Base-by-base conservation (phyloP, 129 eudicot species). In the Tagetes patula region DNA sequence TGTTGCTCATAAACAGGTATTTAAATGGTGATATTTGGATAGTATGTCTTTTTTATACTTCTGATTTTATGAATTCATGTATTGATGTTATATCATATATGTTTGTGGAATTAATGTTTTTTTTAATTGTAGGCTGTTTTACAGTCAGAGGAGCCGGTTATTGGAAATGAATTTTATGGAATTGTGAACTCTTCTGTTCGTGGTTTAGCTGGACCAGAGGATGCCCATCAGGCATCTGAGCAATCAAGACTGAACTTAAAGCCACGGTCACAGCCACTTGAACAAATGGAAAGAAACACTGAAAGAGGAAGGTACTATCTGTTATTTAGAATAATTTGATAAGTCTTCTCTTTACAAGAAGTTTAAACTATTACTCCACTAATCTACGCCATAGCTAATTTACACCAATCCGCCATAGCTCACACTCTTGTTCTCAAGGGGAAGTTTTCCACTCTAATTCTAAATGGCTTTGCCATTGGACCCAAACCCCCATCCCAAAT, bases 171-270 rank as follows among this genome's bases (percentile, higher is more conserved):
- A 2, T 14, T 76, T 55, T 61, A 70, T 11, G 88, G 82, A 48
- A 71, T 75, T 72, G 75, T 53, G 50, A 81, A 58, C 62, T 71
- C 78, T 1, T 31, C 50, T 30, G 72, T 74, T 55, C 54, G 79
- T 77, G 78, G 77, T 31, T 61, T 66, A 32, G 70, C 69, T 72
- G 87, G 81, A 14, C 9, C 67, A 45, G 84, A 87, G 48, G 75
- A 46, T 60, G 85, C 71, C 3, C 74, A 79, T 67, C 87, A 56
- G 63, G 83, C 65, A 14, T 54, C 55, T 39, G 97, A 86, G 82
- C 93, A 92, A 41, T 96, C 93, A 61, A 90, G 86, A 77, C 69
- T 86, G 83, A 88, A 79, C 71, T 78, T 94, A 72, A 88, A 90
- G 91, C 91, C 97, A 1, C 82, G 94, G 12, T 78, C 84, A 45